Evolutionary conservation across 192 early-diverging fungal genomes (phyloP).

Genomic region (Gonapodya prolifera): DNA sequence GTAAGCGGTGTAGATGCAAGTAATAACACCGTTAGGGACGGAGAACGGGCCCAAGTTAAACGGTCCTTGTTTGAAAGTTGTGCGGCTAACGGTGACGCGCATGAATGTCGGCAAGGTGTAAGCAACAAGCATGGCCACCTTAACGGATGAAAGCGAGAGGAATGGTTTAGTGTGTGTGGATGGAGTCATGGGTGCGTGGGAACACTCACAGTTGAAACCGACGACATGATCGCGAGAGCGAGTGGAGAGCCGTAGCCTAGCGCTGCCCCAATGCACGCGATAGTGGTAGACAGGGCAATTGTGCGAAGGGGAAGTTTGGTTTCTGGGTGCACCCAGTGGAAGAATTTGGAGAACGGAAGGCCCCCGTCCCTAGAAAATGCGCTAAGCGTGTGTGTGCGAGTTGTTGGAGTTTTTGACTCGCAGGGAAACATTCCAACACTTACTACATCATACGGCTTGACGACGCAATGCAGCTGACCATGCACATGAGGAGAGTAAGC

Average conservation of each 20-base stretch:
- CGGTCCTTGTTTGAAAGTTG: slow-evolving; percentile 19
- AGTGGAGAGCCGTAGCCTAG: slow-evolving; percentile 9
- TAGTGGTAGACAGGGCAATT: not conserved
- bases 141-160: no score
- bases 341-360: not conserved
- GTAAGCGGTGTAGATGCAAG: slow-evolving; percentile 19
- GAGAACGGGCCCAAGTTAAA: slow-evolving; percentile 29
- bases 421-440: no score
- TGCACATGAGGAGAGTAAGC: not conserved
- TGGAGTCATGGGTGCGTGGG: no score
- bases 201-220: slow-evolving; percentile 24
- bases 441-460: not conserved
- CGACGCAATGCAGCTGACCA: not conserved
- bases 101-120: slow-evolving; percentile 33
- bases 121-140: not conserved
- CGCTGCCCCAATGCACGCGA: not conserved
- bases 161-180: no score
- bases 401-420: not conserved
- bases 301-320: slow-evolving; percentile 6
- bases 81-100: slow-evolving; percentile 22
- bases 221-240: slow-evolving; percentile 20
- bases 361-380: not conserved
- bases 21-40: slow-evolving; percentile 16
- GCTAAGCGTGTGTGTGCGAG: slow-evolving; percentile 17
- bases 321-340: slow-evolving; percentile 1